Conservation (phyloP, 768 basidiomycete species). For the Suillus spraguei region DNA sequence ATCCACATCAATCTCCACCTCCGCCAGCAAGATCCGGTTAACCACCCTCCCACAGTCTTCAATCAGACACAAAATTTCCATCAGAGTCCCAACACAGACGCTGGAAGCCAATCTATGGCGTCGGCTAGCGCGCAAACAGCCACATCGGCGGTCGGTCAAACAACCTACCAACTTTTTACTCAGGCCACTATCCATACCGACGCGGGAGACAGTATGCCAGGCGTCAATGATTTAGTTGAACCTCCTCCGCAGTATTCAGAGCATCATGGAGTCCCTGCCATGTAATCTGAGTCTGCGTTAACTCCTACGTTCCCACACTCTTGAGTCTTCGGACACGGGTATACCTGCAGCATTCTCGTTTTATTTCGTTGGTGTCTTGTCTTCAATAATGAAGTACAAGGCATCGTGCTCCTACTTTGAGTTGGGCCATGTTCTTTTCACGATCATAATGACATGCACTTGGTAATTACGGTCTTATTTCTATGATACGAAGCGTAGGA, state of each 20-base stretch:
- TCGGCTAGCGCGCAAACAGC: conserved; percentile 54
- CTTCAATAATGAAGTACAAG: background rate
- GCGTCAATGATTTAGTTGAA: conserved; percentile 60
- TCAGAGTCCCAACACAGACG: conserved; percentile 17
- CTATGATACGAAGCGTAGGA: background rate
- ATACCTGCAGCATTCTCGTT: background rate
- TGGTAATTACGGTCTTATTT: background rate
- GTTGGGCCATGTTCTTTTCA: background rate
- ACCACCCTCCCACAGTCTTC: background rate
- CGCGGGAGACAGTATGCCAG: conserved; percentile 53
- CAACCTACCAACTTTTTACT: conserved; percentile 42
- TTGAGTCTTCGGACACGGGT: background rate
- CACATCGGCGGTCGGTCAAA: conserved; percentile 44
- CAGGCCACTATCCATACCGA: conserved; percentile 72
- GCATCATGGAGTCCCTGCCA: conserved; percentile 32
- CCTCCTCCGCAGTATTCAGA: conserved; percentile 77
- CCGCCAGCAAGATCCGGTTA: background rate
- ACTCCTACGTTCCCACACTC: background rate
- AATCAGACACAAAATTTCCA: conserved; percentile 15
- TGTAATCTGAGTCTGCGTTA: background rate
- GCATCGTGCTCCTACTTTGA: background rate
- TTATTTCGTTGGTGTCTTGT: background rate
- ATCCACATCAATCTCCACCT: conserved; percentile 11
- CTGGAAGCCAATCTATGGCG: conserved; percentile 22
- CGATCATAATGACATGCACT: background rate